phyloP scores from a whole-genome alignment of 192 early-diverging fungal genomes.

The Coemansia sp. region DNA sequence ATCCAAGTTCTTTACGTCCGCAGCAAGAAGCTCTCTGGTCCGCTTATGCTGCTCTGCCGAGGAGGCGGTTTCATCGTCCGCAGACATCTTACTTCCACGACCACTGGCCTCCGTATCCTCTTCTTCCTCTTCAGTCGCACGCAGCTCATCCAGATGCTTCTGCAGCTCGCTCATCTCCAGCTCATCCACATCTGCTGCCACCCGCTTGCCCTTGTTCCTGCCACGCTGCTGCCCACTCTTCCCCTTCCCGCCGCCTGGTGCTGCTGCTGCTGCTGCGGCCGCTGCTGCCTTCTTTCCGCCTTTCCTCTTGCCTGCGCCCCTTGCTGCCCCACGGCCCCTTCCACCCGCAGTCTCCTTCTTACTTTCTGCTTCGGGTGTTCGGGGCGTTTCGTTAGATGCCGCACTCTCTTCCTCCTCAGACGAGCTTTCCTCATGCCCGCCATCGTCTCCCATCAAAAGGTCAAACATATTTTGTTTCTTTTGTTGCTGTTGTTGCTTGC shows the following conservation, averaged over 20 bases:
- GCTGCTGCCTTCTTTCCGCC: not conserved
- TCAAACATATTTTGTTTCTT: constrained; percentile 45
- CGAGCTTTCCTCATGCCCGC: constrained; percentile 1
- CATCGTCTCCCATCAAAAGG: constrained; percentile 41
- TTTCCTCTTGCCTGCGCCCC: not conserved
- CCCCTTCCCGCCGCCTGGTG: not conserved
- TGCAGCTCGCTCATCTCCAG: constrained; percentile 49
- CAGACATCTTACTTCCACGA: constrained; percentile 5
- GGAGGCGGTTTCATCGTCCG: constrained; percentile 24
- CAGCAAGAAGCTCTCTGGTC: constrained; percentile 41
- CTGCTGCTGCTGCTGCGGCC: not conserved
- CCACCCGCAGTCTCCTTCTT: constrained; percentile 1
- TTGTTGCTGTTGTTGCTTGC: not conserved
- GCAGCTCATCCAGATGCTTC: constrained; percentile 31
- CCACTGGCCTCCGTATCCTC: constrained; percentile 15
- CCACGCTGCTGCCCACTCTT: not conserved
- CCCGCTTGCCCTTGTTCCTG: constrained; percentile 3
- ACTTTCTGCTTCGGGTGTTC: not conserved
- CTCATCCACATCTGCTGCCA: constrained; percentile 7
- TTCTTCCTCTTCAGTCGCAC: not conserved
- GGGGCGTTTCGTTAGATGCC: not conserved
- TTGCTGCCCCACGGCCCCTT: constrained; percentile 4
- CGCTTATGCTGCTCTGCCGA: constrained; percentile 35
- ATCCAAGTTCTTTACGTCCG: constrained; percentile 71
- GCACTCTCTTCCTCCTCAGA: constrained; percentile 1